Evolutionary conservation across 495 filamentous ascomycete species (phyloP).

Genomic region (Penicillium macrosclerotiorum): DNA sequence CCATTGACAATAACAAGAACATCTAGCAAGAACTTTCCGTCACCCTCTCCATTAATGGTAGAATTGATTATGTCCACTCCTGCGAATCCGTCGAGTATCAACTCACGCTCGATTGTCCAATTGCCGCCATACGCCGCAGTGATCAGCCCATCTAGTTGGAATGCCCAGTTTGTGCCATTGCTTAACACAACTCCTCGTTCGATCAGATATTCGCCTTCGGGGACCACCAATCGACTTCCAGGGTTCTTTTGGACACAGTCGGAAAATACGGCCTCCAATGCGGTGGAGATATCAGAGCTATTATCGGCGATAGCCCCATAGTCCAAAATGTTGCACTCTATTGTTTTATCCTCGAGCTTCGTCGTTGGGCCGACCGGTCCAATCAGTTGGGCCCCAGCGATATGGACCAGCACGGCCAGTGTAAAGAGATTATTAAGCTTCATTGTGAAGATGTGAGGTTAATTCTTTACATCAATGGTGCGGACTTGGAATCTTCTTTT

Average conservation of each 20-base stretch:
- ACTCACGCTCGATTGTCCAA: conserved; percentile 31
- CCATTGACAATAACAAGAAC: conserved; percentile 29
- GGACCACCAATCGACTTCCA: conserved; percentile 36
- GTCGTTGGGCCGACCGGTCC: conserved; percentile 38
- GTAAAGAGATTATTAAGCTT: no score
- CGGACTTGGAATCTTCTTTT: no score
- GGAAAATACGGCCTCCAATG: conserved; percentile 36
- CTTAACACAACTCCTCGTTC: conserved; percentile 30
- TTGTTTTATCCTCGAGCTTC: conserved; percentile 24
- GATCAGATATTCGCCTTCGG: conserved; percentile 39
- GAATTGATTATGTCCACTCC: conserved; percentile 30
- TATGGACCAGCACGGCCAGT: neutral
- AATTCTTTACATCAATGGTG: no score
- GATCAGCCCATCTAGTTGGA: conserved; percentile 46
- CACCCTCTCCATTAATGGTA: conserved; percentile 41
- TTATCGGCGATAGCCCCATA: conserved; percentile 45
- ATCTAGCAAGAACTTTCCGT: conserved; percentile 25
- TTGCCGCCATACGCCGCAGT: conserved; percentile 32
- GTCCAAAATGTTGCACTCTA: conserved; percentile 43
- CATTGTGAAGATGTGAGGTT: no score
- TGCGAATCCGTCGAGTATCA: conserved; percentile 26
- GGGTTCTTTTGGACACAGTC: conserved; percentile 30
- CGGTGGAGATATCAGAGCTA: conserved; percentile 38
- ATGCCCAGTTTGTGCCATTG: conserved; percentile 33
- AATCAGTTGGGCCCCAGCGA: conserved; percentile 19